phyloP scores from a whole-genome alignment of 1,284 basidiomycete genomes.

The Trichosporon coremiiforme region DNA sequence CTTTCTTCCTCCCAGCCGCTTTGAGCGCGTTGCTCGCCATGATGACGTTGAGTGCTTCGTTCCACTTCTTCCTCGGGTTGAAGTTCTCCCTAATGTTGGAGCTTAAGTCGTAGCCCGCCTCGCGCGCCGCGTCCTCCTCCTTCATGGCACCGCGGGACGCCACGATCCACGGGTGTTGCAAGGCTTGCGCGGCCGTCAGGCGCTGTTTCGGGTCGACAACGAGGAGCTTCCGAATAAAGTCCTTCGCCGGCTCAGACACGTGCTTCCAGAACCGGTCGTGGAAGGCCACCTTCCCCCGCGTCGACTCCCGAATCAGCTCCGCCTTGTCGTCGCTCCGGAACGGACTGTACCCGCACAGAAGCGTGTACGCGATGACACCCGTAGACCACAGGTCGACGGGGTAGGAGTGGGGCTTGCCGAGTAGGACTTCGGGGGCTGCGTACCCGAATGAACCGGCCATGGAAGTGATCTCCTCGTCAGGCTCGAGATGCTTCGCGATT shows the following conservation, averaged over 20 bases:
- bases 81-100: slow-evolving; percentile 70
- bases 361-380: slow-evolving; percentile 90
- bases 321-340: slow-evolving; percentile 82
- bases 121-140: slow-evolving; percentile 19
- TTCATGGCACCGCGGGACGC: slow-evolving; percentile 15
- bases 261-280: slow-evolving; percentile 94
- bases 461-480: slow-evolving; percentile 75
- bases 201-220: slow-evolving; percentile 72
- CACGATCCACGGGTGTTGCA: slow-evolving; percentile 62
- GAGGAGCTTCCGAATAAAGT: slow-evolving; percentile 76
- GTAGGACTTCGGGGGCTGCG: slow-evolving; percentile 89
- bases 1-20: neutral
- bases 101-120: slow-evolving; percentile 70
- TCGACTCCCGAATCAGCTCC: slow-evolving; percentile 78
- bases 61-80: slow-evolving; percentile 46
- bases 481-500: slow-evolving; percentile 84
- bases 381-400: slow-evolving; percentile 92
- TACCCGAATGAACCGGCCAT: slow-evolving; percentile 92
- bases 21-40: slow-evolving; percentile 24
- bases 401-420: slow-evolving; percentile 80
- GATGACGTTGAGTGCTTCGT: slow-evolving; percentile 39
- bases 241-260: slow-evolving; percentile 56
- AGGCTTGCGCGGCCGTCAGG: slow-evolving; percentile 72
- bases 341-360: slow-evolving; percentile 89
- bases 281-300: slow-evolving; percentile 79